Base-by-base conservation (phyloP, 2,329 filamentous ascomycete species). In the Sporothrix pseudoabietina region DNA sequence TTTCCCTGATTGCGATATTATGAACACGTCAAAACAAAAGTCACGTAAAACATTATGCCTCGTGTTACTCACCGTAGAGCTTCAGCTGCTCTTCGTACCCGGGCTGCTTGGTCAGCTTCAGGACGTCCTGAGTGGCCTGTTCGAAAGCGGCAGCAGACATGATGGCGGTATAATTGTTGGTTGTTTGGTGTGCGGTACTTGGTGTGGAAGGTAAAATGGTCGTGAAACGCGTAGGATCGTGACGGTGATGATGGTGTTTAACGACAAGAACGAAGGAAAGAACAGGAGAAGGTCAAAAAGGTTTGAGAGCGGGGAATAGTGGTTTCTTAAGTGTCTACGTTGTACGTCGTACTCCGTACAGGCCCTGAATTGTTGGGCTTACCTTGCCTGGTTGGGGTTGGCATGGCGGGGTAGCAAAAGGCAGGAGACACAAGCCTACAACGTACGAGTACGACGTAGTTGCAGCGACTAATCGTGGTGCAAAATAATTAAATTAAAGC, bases 131-230 rank as follows among this genome's bases (percentile, higher is more conserved):
- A 22, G 47, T 26, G 30, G 66, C 66, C 47, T 52, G 44, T 22
- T 69, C 66, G 10, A 69, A 69, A 54, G 44, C 66, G 30, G 44
- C 44, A 14, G 9, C 19, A 22, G 66, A 54, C 66, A 69, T 69
- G 66, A 26, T 69, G 66, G 16, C 19, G 30, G 65, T 68, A n/a
- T 4, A 22, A 10, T 32, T 39, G 9, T 19, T 39, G 35, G 47
- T 54, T 22, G 30, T 9, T 55, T 19, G 47, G 3, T 10, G n/a
- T 8, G n/a, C 16, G 65, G n/a, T 26, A 16, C 9, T 35, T 49
- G n/a, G 10, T 30, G 26, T 49, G 35, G n/a, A 63, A 22, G 16
- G 12, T 30, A 19, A 9, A 35, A 44, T 10, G 30, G 35, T 3
- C 4, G 41, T 44, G 39, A 16, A 30, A 47, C 3, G 3, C 59